Base-by-base conservation (phyloP, 805 yeast species). In the Candida succiphila region DNA sequence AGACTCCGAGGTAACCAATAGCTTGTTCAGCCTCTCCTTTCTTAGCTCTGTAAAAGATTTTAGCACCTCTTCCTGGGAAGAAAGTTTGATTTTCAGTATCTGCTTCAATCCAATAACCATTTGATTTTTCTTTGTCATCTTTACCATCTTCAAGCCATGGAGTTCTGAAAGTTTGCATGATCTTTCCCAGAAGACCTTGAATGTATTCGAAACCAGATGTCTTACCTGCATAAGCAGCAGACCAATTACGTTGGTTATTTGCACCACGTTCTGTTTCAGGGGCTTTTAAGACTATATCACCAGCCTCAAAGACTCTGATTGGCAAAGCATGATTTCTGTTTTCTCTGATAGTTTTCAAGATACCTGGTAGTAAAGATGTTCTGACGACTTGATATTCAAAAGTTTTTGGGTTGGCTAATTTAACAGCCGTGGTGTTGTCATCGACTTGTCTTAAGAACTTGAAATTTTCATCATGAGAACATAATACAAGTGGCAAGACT, bases 21-120 rank as follows among this genome's bases (percentile, higher is more conserved):
- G 62, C 69, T 46, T 67, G 57, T 13, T 69, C 72, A 27, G 69
- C 64, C 23, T 60, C 79, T 38, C 75, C 80, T 37, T 72, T 73
- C 38, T 62, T 69, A 37, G 68, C 61, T 67, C 94, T 76, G 63
- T 77, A 83, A 61, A 69, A 73, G 42, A 92, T 70, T 51, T 74
- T 78, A 33, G 98, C 98, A 41, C 96, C 96, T 67, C 98, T 81
- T 27, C 97, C 98, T 26, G 96, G 95, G 82, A 92, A 92, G 63
- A 70, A 89, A 39, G 88, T 81, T 32, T 76, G 69, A 53, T 77
- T 69, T 19, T 68, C 65, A 34, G 59, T 60, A 50, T 78, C 84
- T 54, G 80, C 78, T 57, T 77, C 83, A 37, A 82, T 80, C 92
- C 92, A 83, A 62, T 75, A 83, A 34, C 96, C 96, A n/a, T n/a